Evolutionary conservation across 2,329 filamentous ascomycete genomes (phyloP).

Genomic region (Colletotrichum simmondsii): DNA sequence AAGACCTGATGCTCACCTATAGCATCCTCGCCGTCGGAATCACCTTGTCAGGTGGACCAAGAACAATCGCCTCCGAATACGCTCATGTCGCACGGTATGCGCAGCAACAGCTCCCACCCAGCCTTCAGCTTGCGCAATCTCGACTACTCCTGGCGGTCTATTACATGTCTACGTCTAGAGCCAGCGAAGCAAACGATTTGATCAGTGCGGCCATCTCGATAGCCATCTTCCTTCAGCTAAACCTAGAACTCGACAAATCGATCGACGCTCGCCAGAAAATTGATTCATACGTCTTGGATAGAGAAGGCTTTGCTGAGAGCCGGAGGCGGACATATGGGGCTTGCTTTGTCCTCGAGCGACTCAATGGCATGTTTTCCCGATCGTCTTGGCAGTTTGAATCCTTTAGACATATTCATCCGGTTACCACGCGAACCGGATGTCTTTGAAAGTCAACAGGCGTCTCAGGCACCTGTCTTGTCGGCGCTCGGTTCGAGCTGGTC

Average conservation of each 20-base stretch:
- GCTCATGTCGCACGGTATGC: slow-evolving; percentile 68
- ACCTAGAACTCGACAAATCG: slow-evolving; percentile 67
- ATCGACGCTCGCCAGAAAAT: slow-evolving; percentile 49
- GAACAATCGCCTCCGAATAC: slow-evolving; percentile 51
- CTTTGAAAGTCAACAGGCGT: slow-evolving; percentile 70
- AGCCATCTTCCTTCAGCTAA: slow-evolving; percentile 69
- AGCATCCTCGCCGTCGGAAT: slow-evolving; percentile 54
- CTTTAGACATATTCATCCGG: slow-evolving; percentile 74
- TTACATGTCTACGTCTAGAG: slow-evolving; percentile 70
- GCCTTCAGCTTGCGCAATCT: slow-evolving; percentile 73
- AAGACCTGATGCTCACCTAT: slow-evolving; percentile 59
- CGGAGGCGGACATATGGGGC: slow-evolving; percentile 79
- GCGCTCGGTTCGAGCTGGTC: slow-evolving; percentile 47
- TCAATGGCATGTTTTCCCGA: slow-evolving; percentile 69
- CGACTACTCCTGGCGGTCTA: slow-evolving; percentile 75
- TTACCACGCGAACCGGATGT: slow-evolving; percentile 70
- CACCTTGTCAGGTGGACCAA: slow-evolving; percentile 50
- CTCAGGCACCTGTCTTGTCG: slow-evolving; percentile 70
- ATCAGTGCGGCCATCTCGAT: slow-evolving; percentile 70
- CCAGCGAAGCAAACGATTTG: slow-evolving; percentile 71
- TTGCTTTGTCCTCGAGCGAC: slow-evolving; percentile 75
- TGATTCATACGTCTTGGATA: slow-evolving; percentile 68
- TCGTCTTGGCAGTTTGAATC: slow-evolving; percentile 65
- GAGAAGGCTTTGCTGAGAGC: slow-evolving; percentile 70
- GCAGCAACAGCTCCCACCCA: slow-evolving; percentile 44